These are phyloP conservation scores for Austroboletus olivaceoglutinosus DNA, from an alignment of 1,284 basidiomycete species.

Conservation along the genomic window DNA sequence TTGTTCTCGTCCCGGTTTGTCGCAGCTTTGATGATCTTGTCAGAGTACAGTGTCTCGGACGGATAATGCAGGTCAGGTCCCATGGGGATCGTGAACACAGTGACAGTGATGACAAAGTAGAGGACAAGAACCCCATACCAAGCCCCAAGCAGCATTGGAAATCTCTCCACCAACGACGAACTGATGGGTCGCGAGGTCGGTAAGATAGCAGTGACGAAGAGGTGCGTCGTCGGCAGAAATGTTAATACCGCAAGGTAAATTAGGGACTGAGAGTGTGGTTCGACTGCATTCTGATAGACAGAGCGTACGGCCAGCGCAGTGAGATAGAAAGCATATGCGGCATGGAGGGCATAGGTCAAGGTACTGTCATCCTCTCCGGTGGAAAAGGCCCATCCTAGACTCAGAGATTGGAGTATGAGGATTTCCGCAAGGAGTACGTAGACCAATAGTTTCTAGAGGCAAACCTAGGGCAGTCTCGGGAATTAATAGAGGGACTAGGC, in stretches of 20 bases:
- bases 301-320: constrained; percentile 53
- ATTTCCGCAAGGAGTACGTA: constrained; percentile 44
- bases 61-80: constrained; percentile 77
- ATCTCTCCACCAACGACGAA: constrained; percentile 6
- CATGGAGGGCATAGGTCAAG: constrained; percentile 48
- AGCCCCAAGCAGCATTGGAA: constrained; percentile 14
- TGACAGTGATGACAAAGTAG: constrained; percentile 29
- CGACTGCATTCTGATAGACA: constrained; percentile 48
- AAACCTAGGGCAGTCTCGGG: constrained; percentile 46
- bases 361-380: constrained; percentile 37
- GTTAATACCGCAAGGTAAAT: constrained; percentile 65
- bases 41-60: constrained; percentile 67
- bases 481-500: constrained; percentile 1
- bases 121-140: constrained; percentile 29
- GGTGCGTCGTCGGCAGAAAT: constrained; percentile 49
- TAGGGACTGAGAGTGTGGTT: constrained; percentile 59
- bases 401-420: constrained; percentile 50
- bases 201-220: constrained; percentile 53
- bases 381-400: constrained; percentile 50
- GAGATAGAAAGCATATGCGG: constrained; percentile 60
- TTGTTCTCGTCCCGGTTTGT: constrained; percentile 62
- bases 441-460: constrained; percentile 54
- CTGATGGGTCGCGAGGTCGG: constrained; percentile 38
- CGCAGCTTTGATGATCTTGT: constrained; percentile 57
- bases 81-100: constrained; percentile 60